Conservation (phyloP, 1,284 basidiomycete genomes). For the Pascua sp. region DNA sequence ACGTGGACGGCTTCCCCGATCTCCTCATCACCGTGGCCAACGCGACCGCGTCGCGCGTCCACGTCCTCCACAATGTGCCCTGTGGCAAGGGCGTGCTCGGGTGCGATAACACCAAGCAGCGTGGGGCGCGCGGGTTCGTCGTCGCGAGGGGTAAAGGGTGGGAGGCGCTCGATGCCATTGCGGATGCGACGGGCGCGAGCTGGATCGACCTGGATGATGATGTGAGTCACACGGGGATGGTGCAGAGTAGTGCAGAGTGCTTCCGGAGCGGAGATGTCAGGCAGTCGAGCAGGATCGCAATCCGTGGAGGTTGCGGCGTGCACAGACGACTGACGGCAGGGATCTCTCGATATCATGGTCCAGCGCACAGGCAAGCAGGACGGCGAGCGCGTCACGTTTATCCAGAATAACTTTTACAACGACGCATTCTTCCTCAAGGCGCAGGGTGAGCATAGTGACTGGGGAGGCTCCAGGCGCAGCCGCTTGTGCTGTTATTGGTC, state of each 20-base stretch:
- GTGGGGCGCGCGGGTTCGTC: slow-evolving; percentile 58
- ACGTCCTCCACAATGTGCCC: slow-evolving; percentile 67
- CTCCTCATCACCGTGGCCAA: slow-evolving; percentile 63
- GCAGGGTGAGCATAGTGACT: slow-evolving; percentile 59
- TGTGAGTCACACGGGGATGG: slow-evolving; percentile 54
- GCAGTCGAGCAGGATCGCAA: too few species aligned
- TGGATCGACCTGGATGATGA: slow-evolving; percentile 97
- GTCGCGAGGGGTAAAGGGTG: slow-evolving; percentile 61
- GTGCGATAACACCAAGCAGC: slow-evolving; percentile 20
- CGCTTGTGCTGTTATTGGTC: too few species aligned
- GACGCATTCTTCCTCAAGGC: slow-evolving; percentile 99
- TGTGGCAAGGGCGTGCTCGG: slow-evolving; percentile 55
- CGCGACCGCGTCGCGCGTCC: slow-evolving; percentile 47
- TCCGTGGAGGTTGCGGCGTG: background rate
- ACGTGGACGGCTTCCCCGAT: slow-evolving; percentile 95
- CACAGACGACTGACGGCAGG: slow-evolving; percentile 55
- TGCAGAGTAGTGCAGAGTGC: background rate
- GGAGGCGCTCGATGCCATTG: slow-evolving; percentile 63
- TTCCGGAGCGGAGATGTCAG: slow-evolving; percentile 1
- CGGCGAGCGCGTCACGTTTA: slow-evolving; percentile 61
- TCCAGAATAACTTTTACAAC: slow-evolving; percentile 98
- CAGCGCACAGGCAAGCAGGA: slow-evolving; percentile 69
- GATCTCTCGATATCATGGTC: slow-evolving; percentile 86
- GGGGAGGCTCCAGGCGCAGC: background rate
- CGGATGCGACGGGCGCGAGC: slow-evolving; percentile 72